These are phyloP conservation scores for Entomortierella lignicola DNA, from an alignment of 192 early-diverging fungal species.

Conservation along the genomic window DNA sequence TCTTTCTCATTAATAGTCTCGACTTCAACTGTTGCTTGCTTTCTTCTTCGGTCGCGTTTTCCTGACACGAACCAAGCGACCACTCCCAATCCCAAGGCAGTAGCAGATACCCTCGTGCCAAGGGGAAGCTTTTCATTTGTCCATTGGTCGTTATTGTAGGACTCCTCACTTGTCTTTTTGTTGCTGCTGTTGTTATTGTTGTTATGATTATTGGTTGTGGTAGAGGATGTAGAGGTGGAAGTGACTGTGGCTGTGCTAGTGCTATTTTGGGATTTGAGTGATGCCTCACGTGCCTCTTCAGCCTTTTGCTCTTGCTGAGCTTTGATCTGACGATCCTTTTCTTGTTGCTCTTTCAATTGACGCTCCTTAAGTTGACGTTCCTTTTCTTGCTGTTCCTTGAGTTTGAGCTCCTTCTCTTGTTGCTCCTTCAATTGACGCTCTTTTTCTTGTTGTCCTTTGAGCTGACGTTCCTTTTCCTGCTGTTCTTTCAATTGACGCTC, in stretches of 20 bases:
- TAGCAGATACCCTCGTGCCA: conserved; percentile 13
- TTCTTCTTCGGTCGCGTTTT: conserved; percentile 32
- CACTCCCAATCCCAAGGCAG: conserved; percentile 18
- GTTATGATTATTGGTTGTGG: too few species aligned
- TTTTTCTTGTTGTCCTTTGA: conserved; percentile 29
- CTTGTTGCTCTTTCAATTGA: conserved; percentile 18
- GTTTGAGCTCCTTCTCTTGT: conserved; percentile 20
- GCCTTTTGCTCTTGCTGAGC: background rate
- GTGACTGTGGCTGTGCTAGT: background rate
- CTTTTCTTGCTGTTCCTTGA: conserved; percentile 22
- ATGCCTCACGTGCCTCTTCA: background rate
- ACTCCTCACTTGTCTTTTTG: background rate
- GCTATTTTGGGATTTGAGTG: background rate
- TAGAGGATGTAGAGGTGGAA: too few species aligned
- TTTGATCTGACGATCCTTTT: background rate
- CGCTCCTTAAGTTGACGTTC: conserved; percentile 21
- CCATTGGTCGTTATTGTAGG: conserved; percentile 1
- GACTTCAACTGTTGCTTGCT: background rate
- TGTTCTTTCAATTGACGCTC: conserved; percentile 23
- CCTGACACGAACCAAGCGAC: conserved; percentile 47
- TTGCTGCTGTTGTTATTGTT: background rate
- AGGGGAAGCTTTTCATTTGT: conserved; percentile 28
- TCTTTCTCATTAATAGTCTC: background rate
- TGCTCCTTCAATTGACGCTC: conserved; percentile 14
- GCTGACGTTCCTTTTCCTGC: conserved; percentile 21